phyloP scores from a whole-genome alignment of 441 rosid genomes.

The Populus hybrid region DNA sequence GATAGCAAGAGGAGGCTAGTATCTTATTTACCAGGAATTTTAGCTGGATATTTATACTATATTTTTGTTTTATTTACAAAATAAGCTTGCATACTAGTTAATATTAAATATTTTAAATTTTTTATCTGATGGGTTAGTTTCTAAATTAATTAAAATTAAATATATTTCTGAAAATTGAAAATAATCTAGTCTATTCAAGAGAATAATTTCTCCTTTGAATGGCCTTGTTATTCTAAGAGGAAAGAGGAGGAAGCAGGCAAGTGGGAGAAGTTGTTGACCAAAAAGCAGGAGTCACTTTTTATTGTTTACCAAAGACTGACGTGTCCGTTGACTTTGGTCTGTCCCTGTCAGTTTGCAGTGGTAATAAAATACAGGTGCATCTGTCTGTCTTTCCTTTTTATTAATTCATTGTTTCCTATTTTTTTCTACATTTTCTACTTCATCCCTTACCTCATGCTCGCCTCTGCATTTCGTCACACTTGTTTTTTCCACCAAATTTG shows the following conservation, averaged over 20 bases:
- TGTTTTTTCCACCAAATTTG: too few relatives aligned
- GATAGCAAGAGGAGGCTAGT: too few relatives aligned
- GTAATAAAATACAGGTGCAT: neutral
- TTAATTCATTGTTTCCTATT: neutral
- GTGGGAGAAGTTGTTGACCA: conserved; percentile 1
- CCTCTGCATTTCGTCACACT: neutral
- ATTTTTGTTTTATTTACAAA: too few relatives aligned
- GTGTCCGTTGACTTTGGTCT: neutral
- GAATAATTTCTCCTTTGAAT: too few relatives aligned
- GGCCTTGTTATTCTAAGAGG: neutral
- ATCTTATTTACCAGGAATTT: too few relatives aligned
- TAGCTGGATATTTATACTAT: too few relatives aligned
- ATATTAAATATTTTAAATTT: too few relatives aligned
- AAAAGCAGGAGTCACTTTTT: neutral
- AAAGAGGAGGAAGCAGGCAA: neutral
- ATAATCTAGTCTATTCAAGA: too few relatives aligned
- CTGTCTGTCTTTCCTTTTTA: neutral
- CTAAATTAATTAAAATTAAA: too few relatives aligned
- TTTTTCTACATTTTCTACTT: neutral
- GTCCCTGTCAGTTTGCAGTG: neutral
- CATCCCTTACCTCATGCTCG: neutral
- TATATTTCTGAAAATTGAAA: too few relatives aligned
- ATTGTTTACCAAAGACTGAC: neutral
- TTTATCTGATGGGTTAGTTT: too few relatives aligned
- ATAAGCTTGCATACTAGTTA: too few relatives aligned